These are phyloP conservation scores for Craspedostauros australis DNA, from an alignment of 108 stramenopile species.

Conservation along the genomic window DNA sequence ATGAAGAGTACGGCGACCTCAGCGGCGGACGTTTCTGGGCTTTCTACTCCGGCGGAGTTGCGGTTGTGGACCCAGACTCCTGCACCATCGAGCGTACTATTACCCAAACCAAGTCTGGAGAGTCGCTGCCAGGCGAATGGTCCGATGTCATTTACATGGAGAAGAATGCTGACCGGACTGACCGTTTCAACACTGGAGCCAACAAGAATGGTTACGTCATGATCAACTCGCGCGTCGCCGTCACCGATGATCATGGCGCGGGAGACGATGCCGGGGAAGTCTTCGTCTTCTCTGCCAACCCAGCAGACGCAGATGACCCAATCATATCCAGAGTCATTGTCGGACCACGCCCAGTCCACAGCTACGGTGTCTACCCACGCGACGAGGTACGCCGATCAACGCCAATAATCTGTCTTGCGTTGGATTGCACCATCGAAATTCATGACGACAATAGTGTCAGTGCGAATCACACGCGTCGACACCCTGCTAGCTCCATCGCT, in stretches of 20 bases:
- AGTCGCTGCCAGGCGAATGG: slow-evolving; percentile 1
- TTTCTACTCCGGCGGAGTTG: slow-evolving; percentile 7
- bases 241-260: slow-evolving; percentile 1
- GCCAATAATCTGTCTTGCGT: no score
- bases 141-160: slow-evolving; percentile 14
- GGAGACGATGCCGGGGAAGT: not conserved
- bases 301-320: not conserved
- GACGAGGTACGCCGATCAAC: no score
- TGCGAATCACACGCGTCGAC: no score
- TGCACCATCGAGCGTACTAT: slow-evolving; percentile 10
- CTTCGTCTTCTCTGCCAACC: not conserved
- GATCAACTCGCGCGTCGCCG: slow-evolving; percentile 3
- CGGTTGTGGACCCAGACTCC: slow-evolving; percentile 11
- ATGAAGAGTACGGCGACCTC: slow-evolving; percentile 12
- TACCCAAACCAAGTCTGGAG: slow-evolving; percentile 1
- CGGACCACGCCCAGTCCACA: slow-evolving; percentile 13
- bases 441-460: no score
- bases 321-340: not conserved
- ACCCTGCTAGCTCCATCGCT: no score
- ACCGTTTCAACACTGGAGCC: not conserved
- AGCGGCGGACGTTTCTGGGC: slow-evolving; percentile 15
- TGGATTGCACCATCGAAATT: no score
- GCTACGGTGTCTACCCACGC: slow-evolving; percentile 5
- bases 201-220: slow-evolving; percentile 3
- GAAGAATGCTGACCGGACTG: not conserved